Evolutionary conservation across 2,329 filamentous ascomycete species (phyloP).

Genomic region (Colletotrichum kahawae): DNA sequence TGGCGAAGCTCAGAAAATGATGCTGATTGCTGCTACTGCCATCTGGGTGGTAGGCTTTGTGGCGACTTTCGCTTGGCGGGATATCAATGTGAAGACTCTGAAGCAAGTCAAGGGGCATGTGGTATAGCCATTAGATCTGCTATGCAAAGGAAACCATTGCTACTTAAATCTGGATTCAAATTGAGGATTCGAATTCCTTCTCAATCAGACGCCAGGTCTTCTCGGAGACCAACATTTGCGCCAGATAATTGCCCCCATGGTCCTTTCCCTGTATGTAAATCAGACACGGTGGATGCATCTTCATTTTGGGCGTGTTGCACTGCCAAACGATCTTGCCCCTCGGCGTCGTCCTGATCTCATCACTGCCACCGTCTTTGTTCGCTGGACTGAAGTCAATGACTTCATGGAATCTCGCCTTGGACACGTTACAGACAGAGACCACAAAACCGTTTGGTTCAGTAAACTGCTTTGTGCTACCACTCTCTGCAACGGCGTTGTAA

Average conservation of each 20-base stretch:
- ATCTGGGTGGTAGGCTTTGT: background rate
- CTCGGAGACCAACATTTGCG: constrained; percentile 9
- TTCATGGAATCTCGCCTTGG: constrained; percentile 15
- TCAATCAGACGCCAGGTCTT: constrained; percentile 1
- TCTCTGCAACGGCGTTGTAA: constrained; percentile 10
- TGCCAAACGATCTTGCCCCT: constrained; percentile 14
- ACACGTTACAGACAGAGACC: constrained; percentile 2
- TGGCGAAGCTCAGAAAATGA: background rate
- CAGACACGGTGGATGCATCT: background rate
- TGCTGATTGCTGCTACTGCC: background rate
- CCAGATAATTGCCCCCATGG: constrained; percentile 6
- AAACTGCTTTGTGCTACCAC: constrained; percentile 13
- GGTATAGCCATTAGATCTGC: background rate
- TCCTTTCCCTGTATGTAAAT: constrained; percentile 14
- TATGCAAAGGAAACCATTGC: background rate
- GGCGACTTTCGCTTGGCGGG: background rate
- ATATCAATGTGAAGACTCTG: background rate
- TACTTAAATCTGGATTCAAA: background rate
- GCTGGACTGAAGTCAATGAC: constrained; percentile 16
- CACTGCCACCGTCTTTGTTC: background rate
- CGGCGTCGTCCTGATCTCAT: background rate
- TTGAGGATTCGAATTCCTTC: background rate
- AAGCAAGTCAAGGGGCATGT: background rate
- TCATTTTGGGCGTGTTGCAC: constrained; percentile 8
- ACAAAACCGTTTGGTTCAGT: constrained; percentile 7